Base-by-base conservation (phyloP, 257 asterid genomes). In the Lantana camara region DNA sequence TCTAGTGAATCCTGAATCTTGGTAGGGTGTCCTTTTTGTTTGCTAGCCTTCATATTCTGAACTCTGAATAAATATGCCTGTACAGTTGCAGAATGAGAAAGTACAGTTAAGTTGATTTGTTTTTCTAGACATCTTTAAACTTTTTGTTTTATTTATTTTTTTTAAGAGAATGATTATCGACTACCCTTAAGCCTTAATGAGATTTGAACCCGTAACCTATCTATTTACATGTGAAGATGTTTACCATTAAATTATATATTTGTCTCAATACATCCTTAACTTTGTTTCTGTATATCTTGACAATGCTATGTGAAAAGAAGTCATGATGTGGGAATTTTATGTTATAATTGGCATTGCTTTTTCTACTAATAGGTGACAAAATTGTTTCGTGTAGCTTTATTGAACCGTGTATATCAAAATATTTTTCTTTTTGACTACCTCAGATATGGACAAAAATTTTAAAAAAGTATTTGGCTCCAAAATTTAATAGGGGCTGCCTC, bases 91-190 rank as follows among this genome's bases (percentile, higher is more conserved):
- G n/a, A n/a, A n/a, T n/a, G n/a, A 91, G 88, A 20, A 83, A 61
- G 70, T 30, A 30, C 7, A 30, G 35, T 30, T 30, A 7, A 30
- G 35, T 3, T 69, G 62, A 69, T 54, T 53, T 51, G 45, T 44
- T 69, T 52, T 71, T 60, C 71, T 52, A 55, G 51, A 70, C 42
- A 37, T 74, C 54, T 23, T 52, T 7, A 30, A 30, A n/a, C n/a
- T n/a, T n/a, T n/a, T n/a, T n/a, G n/a, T n/a, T n/a, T n/a, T n/a
- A n/a, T n/a, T n/a, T n/a, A n/a, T n/a, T n/a, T n/a, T n/a, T n/a
- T n/a, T n/a, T n/a, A n/a, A n/a, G n/a, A n/a, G n/a, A n/a, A n/a
- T n/a, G n/a, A n/a, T n/a, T n/a, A n/a, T n/a, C n/a, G n/a, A n/a
- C n/a, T n/a, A n/a, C n/a, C n/a, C n/a, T n/a, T n/a, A n/a, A n/a